Base-by-base conservation (phyloP, 2,329 filamentous ascomycete genomes). In the Neonectria magnoliae region DNA sequence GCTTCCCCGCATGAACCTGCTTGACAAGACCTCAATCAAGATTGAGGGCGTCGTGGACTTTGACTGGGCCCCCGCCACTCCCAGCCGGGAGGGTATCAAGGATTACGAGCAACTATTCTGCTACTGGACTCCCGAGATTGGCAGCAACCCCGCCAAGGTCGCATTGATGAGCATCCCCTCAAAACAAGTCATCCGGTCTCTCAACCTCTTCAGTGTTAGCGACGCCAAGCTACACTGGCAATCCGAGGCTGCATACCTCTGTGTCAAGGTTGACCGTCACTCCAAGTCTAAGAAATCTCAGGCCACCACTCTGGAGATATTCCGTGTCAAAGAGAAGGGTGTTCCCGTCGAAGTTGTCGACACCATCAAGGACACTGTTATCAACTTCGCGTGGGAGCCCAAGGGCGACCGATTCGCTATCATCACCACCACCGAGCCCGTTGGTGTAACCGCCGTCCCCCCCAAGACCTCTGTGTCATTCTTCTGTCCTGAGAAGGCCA, bases 221-320 rank as follows among this genome's bases (percentile, higher is more conserved):
- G 96, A 99, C 79, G 96, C 93, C 63, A 99, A 98, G 85, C 88
- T 99, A 18, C 96, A 99, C 86, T 99, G 96, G 96, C 96, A 99
- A 83, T 97, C 94, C 4, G 93, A 98, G 68, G 93, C 90, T 61
- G 88, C 91, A 66, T 99, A 98, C 78, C 90, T 99, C 65, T 98
- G 96, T 78, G 95, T 98, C 80, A 99, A 99, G 88, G 96, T 99
- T 62, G 96, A 99, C 81, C 89, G 96, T 71, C 96, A 99, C 86
- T 97, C 94, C 80, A 99, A 99, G 83, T 98, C 94, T 62, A 98
- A 98, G 87, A 99, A 98, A 83, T 97, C 94, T 3, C 89, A 97
- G 75, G 95, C 94, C 66, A 99, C 96, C 33, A 98, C 97, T 72
- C 88, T 99, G 38, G 96, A 99, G 80, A 98, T 99, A 77, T 99